Evolutionary conservation across 2,329 filamentous ascomycete species (phyloP), one percentile per base, ranked within the genome.

Genomic region (Chrysosporium queenslandicum): DNA sequence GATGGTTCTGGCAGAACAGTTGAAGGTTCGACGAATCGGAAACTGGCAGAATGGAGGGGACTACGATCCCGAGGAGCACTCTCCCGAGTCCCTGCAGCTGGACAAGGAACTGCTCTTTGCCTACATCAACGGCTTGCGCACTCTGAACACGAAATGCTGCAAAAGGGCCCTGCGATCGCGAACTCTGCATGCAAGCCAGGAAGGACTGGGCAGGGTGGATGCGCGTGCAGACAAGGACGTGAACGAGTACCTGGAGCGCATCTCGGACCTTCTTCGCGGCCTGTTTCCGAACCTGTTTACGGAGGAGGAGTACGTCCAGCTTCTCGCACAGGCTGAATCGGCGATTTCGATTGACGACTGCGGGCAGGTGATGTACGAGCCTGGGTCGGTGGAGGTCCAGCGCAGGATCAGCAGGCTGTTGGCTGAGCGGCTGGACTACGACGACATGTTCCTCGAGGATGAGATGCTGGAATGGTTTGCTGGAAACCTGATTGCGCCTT

Each of bases 91-190:
- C 29, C 53, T 71, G 16, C 68, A 70, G 23, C 56, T 70, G 20
- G 69, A 72, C 52, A 66, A 65, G 39, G 60, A 63, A 25, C 58
- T 70, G 4, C 70, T 72, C 48, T 58, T 64, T 21, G 69, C 68
- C 9, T 70, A 69, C 56, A 67, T 72, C 58, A 71, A 71, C 46
- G 69, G 68, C 14, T 66, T 72, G n/a, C 65, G 66, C 30, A 68
- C 64, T 1, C 34, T 53, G 21, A 55, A 61, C 14, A 60, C 64
- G 25, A 56, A 59, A n/a, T 59, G 63, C 41, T 71, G 70, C 54
- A 64, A 63, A 50, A 50, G 58, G 2, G 63, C 64, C 34, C 60
- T 71, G 36, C 64, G 61, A 42, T 58, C 59, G 18, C 66, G 63
- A 53, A 56, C 55, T 6, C 52, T 58, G 11, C 51, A 55, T 41